Evolutionary conservation across 495 filamentous ascomycete species (phyloP), one percentile per base, ranked within the genome.

Genomic region (Lophiotrema nucula): DNA sequence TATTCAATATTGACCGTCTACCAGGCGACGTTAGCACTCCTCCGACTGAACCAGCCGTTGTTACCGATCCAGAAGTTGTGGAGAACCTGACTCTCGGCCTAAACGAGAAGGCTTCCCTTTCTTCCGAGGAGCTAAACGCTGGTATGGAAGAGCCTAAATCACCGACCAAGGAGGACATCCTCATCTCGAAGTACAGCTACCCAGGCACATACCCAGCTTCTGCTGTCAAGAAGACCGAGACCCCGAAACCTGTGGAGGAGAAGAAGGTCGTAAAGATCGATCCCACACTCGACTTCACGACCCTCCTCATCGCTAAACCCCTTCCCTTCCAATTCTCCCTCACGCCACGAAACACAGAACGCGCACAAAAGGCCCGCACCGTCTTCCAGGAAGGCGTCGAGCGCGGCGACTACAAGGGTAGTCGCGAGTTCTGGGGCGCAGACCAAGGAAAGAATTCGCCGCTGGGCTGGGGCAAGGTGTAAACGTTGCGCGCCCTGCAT

Each of bases 1-100:
- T 78, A 0, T 81, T 80, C 56, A 59, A 81, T 62, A 72, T 86
- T 26, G 65, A 51, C 31, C 77, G 77, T 60, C 74, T 77, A 46
- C 16, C 39, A 18, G 41, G 56, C 15, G 25, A 47, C 13, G 26
- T 10, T 18, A 10, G 38, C 23, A 16, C 27, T 12, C 27, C 48
- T 2, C 53, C 24, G 21, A 25, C 46, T 21, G 52, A 28, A 33
- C 55, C 56, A 4, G 25, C 28, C 43, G 51, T 51, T 15, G 47
- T 47, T 21, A 15, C 24, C 19, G 53, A 58, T 18, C 25, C 48
- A 8, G 53, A 58, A 33, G 56, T 51, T 38, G 28, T 55, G 27
- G 58, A 66, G 41, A 28, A 38, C 11, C 1, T 46, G 3, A 16
- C 22, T 16, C 27, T 60, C 18, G 31, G 46, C 11, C 24, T 55